A percentile compares a stretch with the other conserved stretches of the same genome.
Evolutionary conservation across 345 rosid genomes (phyloP).

Genomic region (Moricandia moricandioides): DNA sequence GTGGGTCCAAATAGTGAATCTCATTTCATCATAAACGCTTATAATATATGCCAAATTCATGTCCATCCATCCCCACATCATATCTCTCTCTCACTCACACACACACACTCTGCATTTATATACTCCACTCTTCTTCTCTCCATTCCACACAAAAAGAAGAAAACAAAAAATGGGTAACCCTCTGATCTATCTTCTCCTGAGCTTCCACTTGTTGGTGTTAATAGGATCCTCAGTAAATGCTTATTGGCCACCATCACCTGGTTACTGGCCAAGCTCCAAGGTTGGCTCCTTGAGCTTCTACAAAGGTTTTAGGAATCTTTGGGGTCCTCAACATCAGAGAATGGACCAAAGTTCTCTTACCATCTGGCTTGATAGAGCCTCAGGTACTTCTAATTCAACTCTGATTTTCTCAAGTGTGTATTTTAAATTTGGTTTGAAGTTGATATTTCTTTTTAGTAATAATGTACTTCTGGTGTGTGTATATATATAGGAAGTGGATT

Average conservation of each 20-base stretch:
- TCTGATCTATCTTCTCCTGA: background rate
- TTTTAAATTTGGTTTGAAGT: background rate
- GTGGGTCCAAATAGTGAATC: background rate
- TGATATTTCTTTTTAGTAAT: background rate
- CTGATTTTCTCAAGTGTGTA: background rate
- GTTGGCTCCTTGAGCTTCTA: constrained; percentile 62
- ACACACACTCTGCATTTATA: background rate
- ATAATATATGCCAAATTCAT: background rate
- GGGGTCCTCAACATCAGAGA: constrained; percentile 86
- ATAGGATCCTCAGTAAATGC: background rate
- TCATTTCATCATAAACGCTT: background rate
- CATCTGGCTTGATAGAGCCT: constrained; percentile 82
- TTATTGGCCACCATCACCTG: constrained; percentile 79
- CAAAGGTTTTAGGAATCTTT: constrained; percentile 72
- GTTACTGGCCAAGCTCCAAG: constrained; percentile 85
- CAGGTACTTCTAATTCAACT: constrained; percentile 47
- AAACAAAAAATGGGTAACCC: background rate
- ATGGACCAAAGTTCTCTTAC: constrained; percentile 59
- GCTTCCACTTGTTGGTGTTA: background rate
- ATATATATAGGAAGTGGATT: constrained; percentile 73
- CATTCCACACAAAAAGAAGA: background rate
- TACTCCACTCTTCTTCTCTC: background rate
- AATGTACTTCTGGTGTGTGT: background rate
- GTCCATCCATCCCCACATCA: background rate
- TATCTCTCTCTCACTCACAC: background rate